Base-by-base conservation (phyloP, 2,329 filamentous ascomycete species). In the Trichophyton simii region DNA sequence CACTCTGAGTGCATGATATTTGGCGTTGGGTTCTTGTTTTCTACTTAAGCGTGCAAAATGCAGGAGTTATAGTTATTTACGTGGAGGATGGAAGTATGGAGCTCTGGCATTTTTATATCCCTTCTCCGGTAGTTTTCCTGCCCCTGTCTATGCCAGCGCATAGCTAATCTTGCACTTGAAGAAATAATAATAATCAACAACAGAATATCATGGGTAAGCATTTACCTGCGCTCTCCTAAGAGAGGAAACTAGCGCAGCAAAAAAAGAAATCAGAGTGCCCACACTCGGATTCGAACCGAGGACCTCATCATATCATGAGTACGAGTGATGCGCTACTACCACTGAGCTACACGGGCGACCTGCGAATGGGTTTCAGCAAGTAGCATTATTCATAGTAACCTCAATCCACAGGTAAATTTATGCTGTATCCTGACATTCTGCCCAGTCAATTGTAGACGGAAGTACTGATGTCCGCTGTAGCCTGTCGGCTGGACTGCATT, bases 301-400 rank as follows among this genome's bases (percentile, higher is more conserved):
- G 34, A 34, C 50, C 50, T 54, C 28, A 55, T 55, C 34, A 44
- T 58, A 28, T n/a, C 41, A 58, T 20, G 36, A 42, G 18, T 44
- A 58, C 57, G 57, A 44, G 57, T 58, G 57, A 44, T 44, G 57
- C 57, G 36, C 57, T 58, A 58, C 57, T 58, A 58, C 36, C 34
- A 58, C 34, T 44, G 36, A 58, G 57, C 57, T 58, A 58, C 15
- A 44, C 57, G 57, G 57, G 55, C 55, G 25, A 34, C 50, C 50
- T 54, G 48, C 22, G 20, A 52, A 3, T 52, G 18, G 2, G 48
- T 28, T 52, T 52, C 31, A 3, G 18, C 18, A 3, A 6, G 15
- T 31, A 52, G 4, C 7, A 22, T 1, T 13, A 52, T 20, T 28
- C 28, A 5, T 25, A 22, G n/a, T 7, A 22, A 0, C 22, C 22